Base-by-base conservation (phyloP, 2,329 filamentous ascomycete species). In the Paecilomyces dactylethromorphus region DNA sequence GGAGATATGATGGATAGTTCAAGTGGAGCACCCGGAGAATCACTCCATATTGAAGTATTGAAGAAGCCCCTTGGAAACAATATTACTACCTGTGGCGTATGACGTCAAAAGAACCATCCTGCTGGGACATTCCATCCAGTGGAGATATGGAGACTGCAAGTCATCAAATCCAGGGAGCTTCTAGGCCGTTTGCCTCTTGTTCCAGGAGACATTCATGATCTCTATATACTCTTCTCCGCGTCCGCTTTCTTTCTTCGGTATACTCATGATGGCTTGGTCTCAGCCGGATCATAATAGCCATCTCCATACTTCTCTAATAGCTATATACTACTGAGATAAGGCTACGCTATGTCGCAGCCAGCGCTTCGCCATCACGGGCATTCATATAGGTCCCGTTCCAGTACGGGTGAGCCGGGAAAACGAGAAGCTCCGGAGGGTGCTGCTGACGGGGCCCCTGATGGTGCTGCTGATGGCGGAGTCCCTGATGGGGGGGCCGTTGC, bases 21-120 rank as follows among this genome's bases (percentile, higher is more conserved):
- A 61, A 57, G 63, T 63, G 66, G 64, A 26, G 50, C 62, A 60
- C 62, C 66, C 67, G 65, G 65, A 66, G 63, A 54, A 65, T 54
- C 59, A 53, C 63, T 67, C 67, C 65, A 64, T 64, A 60, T 61
- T 59, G 58, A 50, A 53, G 53, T 4, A 35, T 22, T 21, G 12
- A 54, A 54, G 22, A 33, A 13, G 18, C 11, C 11, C 31, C 31
- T 18, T 54, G 31, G 39, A 45, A 45, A 45, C 39, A 45, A 45
- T 18, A 45, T 8, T 45, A 8, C 39, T 18, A 45, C 15, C 21
- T 8, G 26, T 54, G 53, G 51, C 21, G n/a, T n/a, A 18, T 54
- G 54, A 56, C 54, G 54, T 56, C 54, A 56, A 56, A 56, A 39
- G 54, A 29, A 53, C 51, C 53, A 15, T 54, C 26, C 24, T 32